phyloP scores from a whole-genome alignment of 345 rosid species.

The Dimocarpus longan region DNA sequence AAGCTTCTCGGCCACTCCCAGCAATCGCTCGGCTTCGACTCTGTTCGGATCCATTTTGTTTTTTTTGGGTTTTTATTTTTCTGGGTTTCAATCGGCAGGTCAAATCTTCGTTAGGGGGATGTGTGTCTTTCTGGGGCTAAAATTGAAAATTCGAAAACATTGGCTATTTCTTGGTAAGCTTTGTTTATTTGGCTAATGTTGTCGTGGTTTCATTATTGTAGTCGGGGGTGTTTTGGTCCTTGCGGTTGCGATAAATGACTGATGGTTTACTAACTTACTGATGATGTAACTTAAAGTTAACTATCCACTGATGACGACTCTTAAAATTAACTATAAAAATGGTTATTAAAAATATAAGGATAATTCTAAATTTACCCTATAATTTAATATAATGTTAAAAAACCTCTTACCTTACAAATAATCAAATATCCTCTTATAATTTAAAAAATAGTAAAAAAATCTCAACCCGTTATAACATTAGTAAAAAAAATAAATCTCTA shows the following conservation, averaged over 20 bases:
- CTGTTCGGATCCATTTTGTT: conserved; percentile 54
- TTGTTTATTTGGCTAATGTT: neutral
- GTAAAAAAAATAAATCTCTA: no score
- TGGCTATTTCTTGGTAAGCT: neutral
- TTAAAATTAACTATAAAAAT: no score
- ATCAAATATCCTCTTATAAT: no score
- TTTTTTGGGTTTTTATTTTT: neutral
- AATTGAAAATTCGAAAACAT: neutral
- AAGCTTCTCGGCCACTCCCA: conserved; percentile 85
- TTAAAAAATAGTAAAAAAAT: no score
- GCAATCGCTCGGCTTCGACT: conserved; percentile 77
- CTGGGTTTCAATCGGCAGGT: neutral
- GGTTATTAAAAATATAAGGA: no score
- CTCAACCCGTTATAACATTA: no score
- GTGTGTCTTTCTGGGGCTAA: neutral
- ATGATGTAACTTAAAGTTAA: no score
- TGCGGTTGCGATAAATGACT: neutral
- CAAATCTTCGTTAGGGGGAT: neutral
- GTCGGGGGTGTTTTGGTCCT: neutral
- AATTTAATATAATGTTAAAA: no score
- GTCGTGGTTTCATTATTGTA: neutral
- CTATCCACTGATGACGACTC: no score
- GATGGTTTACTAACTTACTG: no score
- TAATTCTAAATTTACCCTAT: no score
- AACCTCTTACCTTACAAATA: no score